A percentile compares a stretch with the other conserved stretches of the same genome.
These are phyloP conservation scores for Saitozyma sp. DNA, from an alignment of 768 basidiomycete genomes.

Conservation along the genomic window DNA sequence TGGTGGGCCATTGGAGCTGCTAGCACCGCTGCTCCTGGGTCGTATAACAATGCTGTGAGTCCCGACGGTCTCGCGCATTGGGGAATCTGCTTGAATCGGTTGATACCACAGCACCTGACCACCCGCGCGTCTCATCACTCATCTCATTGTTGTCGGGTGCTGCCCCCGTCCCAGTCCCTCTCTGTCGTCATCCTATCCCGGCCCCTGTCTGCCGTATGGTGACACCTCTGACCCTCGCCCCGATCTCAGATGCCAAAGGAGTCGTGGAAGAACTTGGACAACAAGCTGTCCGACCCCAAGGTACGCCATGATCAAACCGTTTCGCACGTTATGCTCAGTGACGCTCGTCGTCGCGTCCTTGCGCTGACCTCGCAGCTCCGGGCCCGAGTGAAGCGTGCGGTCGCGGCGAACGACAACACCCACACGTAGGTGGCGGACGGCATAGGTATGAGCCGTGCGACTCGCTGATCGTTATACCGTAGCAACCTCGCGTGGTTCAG, in stretches of 20 bases:
- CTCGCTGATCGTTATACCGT: too few relatives aligned
- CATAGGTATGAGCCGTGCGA: too few relatives aligned
- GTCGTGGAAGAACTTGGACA: constrained; percentile 26
- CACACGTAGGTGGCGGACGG: constrained; percentile 15
- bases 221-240: background rate
- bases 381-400: constrained; percentile 21
- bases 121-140: background rate
- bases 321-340: background rate
- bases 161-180: too few relatives aligned
- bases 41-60: constrained; percentile 23
- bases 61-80: background rate
- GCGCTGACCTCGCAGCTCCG: constrained; percentile 9
- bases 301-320: constrained; percentile 1
- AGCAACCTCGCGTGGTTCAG: too few relatives aligned
- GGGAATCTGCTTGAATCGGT: too few relatives aligned
- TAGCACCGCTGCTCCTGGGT: constrained; percentile 1
- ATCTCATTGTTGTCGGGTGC: background rate
- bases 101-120: too few relatives aligned
- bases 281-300: constrained; percentile 11
- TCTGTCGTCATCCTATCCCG: too few relatives aligned
- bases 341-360: background rate
- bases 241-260: constrained; percentile 24
- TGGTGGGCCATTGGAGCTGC: constrained; percentile 30
- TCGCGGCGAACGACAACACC: constrained; percentile 31
- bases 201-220: too few relatives aligned